Evolutionary conservation across 164 flowering plant species (phyloP).

Genomic region (Protea cynaroides): DNA sequence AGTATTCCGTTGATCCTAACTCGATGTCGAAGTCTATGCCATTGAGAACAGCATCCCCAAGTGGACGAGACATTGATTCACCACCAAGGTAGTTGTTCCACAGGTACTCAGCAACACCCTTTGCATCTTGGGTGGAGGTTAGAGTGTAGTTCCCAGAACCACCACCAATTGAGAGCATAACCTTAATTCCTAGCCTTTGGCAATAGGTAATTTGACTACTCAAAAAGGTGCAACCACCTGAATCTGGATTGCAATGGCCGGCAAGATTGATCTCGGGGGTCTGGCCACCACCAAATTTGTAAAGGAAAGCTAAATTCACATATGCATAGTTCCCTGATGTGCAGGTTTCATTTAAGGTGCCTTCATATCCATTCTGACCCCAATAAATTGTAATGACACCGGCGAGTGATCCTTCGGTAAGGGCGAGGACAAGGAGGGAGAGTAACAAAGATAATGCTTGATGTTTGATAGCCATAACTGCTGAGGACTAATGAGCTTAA

Average conservation of each 20-base stretch:
- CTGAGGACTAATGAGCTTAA: background rate
- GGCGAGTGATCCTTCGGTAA: background rate
- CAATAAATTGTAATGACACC: background rate
- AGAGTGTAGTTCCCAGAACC: background rate
- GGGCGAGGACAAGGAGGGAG: background rate
- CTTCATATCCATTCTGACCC: slow-evolving; percentile 1
- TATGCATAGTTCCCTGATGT: background rate
- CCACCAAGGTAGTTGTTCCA: slow-evolving; percentile 1
- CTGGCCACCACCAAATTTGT: background rate
- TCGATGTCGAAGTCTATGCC: slow-evolving; percentile 2
- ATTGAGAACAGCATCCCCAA: background rate
- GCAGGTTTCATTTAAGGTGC: background rate
- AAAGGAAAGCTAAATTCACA: background rate
- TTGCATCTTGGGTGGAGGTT: background rate
- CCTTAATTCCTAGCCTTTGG: background rate
- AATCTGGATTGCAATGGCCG: background rate
- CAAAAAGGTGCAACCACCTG: background rate
- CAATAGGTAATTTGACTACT: background rate
- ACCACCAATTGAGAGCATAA: background rate
- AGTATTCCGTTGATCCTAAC: background rate
- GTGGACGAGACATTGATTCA: background rate
- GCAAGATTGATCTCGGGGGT: background rate
- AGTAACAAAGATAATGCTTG: background rate
- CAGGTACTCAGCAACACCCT: background rate
- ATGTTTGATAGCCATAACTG: background rate